Evolutionary conservation across 257 asterid species (phyloP), one percentile per base, ranked within the genome.

Genomic region (Pogostemon cablin): DNA sequence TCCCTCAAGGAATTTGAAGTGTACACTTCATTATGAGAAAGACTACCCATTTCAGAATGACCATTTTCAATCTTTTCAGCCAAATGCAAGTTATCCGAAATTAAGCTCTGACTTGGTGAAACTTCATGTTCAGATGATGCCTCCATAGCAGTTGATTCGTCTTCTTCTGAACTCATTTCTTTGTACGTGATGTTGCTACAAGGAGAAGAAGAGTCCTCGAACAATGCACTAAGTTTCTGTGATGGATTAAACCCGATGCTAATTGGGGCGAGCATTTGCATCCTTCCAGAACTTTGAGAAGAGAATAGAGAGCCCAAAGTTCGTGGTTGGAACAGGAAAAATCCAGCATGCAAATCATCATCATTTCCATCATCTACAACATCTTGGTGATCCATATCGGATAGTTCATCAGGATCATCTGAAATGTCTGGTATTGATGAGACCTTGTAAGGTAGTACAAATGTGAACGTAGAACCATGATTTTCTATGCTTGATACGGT

Each of bases 401-500:
- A 76, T 39, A 89, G 76, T 63, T 88, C 96, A 59, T 90, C 96
- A 15, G 86, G 72, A 76, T 89, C 98, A 72, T 91, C 96, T 0
- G 90, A 87, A 67, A 76, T 75, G 20, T 87, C 95, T 41, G 78
- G 74, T 57, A 59, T 63, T 3, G 81, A 79, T 9, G 96, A 92
- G 55, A 87, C 84, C 62, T 80, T 92, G 83, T 90, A 86, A 42
- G 98, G 96, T 35, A 92, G 75, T 58, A 89, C 56, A 63, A 92
- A 92, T 34, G 96, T 90, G 75, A 92, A 92, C 60, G 91, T 92
- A 4, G 96, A 92, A 17, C 98, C 98, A 35, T 78, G 56, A 68
- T 86, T 78, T 64, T 87, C 98, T 52, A 76, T 69, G 52, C 96
- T 90, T 8, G 90, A 85, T 32, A 92, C 96, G 0, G 95, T 83